Evolutionary conservation across 306 rosid species (phyloP).

Genomic region (Potentilla sterilis): DNA sequence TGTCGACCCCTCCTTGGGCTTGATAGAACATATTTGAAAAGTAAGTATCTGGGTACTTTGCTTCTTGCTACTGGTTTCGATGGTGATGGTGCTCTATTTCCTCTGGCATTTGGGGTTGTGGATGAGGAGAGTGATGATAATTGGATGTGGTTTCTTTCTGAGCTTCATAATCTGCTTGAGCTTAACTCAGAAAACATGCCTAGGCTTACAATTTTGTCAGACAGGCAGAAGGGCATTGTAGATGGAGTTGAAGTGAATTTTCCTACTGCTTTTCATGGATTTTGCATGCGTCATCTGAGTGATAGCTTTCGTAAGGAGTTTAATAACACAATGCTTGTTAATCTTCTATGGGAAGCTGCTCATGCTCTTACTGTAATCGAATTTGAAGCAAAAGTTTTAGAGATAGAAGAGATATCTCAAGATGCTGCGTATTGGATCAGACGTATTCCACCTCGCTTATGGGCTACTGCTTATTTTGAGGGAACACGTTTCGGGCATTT

Average conservation of each 20-base stretch:
- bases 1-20: slow-evolving; percentile 84
- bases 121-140: slow-evolving; percentile 83
- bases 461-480: slow-evolving; percentile 89
- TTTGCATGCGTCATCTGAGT: slow-evolving; percentile 82
- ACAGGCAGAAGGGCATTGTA: slow-evolving; percentile 74
- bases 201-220: slow-evolving; percentile 81
- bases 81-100: slow-evolving; percentile 82
- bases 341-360: slow-evolving; percentile 85
- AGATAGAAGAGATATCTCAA: slow-evolving; percentile 75
- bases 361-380: slow-evolving; percentile 71
- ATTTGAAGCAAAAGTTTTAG: slow-evolving; percentile 65
- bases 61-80: slow-evolving; percentile 79
- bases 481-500: slow-evolving; percentile 78
- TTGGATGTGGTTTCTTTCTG: slow-evolving; percentile 94
- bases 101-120: slow-evolving; percentile 84
- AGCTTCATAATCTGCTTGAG: slow-evolving; percentile 78
- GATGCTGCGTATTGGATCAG: slow-evolving; percentile 86
- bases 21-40: slow-evolving; percentile 71
- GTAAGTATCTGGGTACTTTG: slow-evolving; percentile 78
- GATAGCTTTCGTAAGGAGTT: slow-evolving; percentile 89
- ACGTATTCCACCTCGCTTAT: slow-evolving; percentile 66
- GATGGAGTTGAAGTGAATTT: slow-evolving; percentile 80
- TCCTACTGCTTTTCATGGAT: slow-evolving; percentile 88
- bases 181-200: slow-evolving; percentile 88
- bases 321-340: slow-evolving; percentile 63